Conservation (phyloP, 2,329 filamentous ascomycete species). For the Polychaeton citri region DNA sequence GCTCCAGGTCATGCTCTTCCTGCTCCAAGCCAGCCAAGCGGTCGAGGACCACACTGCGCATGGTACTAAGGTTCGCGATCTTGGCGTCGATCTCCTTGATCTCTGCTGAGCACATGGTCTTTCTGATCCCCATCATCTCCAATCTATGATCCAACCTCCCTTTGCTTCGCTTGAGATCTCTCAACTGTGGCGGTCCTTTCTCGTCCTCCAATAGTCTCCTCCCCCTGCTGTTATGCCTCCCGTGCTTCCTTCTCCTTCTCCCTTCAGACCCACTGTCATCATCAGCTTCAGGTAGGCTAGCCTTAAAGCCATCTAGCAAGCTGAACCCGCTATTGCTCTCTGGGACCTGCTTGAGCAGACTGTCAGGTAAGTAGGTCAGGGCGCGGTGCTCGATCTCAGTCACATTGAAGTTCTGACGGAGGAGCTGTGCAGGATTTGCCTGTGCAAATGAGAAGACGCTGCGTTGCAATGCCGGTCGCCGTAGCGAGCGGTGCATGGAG, state of each 20-base stretch:
- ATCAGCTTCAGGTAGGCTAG: conserved; percentile 61
- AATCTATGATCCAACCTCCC: conserved; percentile 68
- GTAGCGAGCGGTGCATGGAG: conserved; percentile 79
- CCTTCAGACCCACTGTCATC: conserved; percentile 25
- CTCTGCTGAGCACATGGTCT: conserved; percentile 95
- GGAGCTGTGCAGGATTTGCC: conserved; percentile 84
- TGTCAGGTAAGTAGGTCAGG: conserved; percentile 75
- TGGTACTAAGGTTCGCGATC: conserved; percentile 80
- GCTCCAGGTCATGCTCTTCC: conserved; percentile 80
- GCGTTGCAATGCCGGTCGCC: conserved; percentile 70
- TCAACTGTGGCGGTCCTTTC: conserved; percentile 53
- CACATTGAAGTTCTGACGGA: conserved; percentile 80
- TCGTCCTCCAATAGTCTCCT: conserved; percentile 57
- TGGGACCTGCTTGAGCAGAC: conserved; percentile 78
- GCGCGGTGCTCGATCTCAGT: conserved; percentile 90
- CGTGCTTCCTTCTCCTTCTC: conserved; percentile 46
- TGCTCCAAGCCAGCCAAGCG: conserved; percentile 75
- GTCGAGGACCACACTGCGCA: conserved; percentile 85
- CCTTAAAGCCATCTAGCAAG: conserved; percentile 92
- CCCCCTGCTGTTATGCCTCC: conserved; percentile 57
- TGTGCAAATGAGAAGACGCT: conserved; percentile 83
- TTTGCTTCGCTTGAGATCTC: conserved; percentile 67
- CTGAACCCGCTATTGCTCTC: conserved; percentile 78
- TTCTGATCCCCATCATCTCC: conserved; percentile 81
- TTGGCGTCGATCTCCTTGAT: conserved; percentile 96